Base-by-base conservation (phyloP, 169 alveolate species). In the Neospora caninum region DNA sequence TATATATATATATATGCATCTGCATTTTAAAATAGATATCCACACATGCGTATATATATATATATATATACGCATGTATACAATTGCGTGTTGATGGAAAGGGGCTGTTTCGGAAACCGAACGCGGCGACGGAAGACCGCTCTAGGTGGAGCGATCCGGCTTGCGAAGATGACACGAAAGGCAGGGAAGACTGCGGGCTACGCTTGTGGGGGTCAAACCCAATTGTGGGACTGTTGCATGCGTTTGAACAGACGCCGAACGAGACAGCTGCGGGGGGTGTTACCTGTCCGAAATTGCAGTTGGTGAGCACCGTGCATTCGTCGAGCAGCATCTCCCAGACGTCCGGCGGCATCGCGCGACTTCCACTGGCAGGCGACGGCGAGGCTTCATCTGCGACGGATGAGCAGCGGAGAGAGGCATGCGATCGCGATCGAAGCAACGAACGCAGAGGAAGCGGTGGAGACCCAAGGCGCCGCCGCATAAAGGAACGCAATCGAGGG, bases 231-330 rank as follows among this genome's bases (percentile, higher is more conserved):
- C 73, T 64, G 73, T 22, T 64, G 16, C 31, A 7, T 16, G 73
- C n/a, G 16, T 6, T 22, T 1, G 16, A 64, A 29, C 25, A 29
- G 20, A 4, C 73, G 73, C 20, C n/a, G 31, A 6, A 64, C 20
- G 20, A 64, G 20, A 64, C 31, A 22, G 31, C 73, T 64, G 73
- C 31, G 20, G 31, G 7, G 16, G n/a, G 20, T 16, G 25, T 25
- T 43, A 93, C 95, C 95, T 93, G 94, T n/a, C 95, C 95, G 34
- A 93, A 93, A 70, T 88, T 88, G 92, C 94, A 89, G 94, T 93
- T 88, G 82, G 95, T 93, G 70, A 93, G 94, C 49, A 93, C 94
- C 13, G 95, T 93, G 67, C 95, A 93, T 53, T 93, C 95, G 88
- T 93, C 95, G 36, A 93, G 95, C 31, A 93, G 94, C 88, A 70